Evolutionary conservation across 768 basidiomycete genomes (phyloP), one percentile per base, ranked within the genome.

Genomic region (Rhizopogon roseolus): DNA sequence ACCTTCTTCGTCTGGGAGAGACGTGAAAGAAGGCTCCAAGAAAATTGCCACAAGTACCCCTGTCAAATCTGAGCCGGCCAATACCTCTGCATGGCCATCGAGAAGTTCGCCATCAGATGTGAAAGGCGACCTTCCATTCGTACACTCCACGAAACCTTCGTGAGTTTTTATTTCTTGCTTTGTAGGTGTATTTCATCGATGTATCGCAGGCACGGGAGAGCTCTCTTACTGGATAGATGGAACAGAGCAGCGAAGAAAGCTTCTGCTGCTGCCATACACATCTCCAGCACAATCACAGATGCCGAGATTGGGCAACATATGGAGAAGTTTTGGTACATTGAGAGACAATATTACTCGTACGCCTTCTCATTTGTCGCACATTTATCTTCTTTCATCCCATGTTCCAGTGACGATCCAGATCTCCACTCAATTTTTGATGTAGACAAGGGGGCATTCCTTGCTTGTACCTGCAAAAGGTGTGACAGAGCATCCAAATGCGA

Each of bases 311-410:
- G 83, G 0, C 64, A 58, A 3, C 60, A 80, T n/a, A 62, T 71
- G 5, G 56, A 66, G 0, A 61, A 61, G 14, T 86, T 87, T 50
- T 51, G 54, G 52, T 87, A 85, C 60, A 56, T 82, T 11, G 85
- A 87, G 60, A 67, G 65, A 37, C 69, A 71, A 9, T 86, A 85
- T 49, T 51, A 66, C 11, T 78, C 76, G 79, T 78, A 60, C 44
- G 81, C 68, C 17, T 44, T 50, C 38, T n/a, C 37, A 17, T 44
- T 49, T 22, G 55, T 59, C 53, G 53, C 50, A 27, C 37, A 22
- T 54, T 36, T 40, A 5, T 43, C 25, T 22, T 9, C 28, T 37
- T 56, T 36, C 19, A 48, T 48, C 19, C 19, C 14, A 25, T 48
- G 9, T 22, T 25, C 22, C 5, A 48, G 68, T 13, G 60, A 59